Evolutionary conservation across 176 grass and related monocot genomes (phyloP).

Genomic region (Pontederia paniculata): DNA sequence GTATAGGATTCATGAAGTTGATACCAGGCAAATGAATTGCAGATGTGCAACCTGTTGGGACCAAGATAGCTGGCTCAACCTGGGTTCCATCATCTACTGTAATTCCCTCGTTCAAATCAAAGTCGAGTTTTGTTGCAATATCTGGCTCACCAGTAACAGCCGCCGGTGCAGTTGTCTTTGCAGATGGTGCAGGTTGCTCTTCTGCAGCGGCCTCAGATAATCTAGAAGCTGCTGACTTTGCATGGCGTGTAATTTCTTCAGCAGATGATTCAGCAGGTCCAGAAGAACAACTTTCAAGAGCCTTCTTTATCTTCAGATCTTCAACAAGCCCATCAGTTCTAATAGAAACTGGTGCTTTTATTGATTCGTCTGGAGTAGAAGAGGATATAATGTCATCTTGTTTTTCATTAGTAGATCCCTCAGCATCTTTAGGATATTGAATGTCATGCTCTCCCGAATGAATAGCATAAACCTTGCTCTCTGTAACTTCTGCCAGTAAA

Average conservation of each 20-base stretch:
- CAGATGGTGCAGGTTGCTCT: slow-evolving; percentile 31
- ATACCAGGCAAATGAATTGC: slow-evolving; percentile 18
- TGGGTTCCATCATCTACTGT: slow-evolving; percentile 40
- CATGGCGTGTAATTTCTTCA: slow-evolving; percentile 19
- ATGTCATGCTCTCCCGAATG: neutral
- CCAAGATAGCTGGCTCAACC: slow-evolving; percentile 30
- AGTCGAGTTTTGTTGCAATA: slow-evolving; percentile 49
- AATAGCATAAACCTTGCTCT: slow-evolving; percentile 12
- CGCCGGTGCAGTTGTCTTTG: slow-evolving; percentile 29
- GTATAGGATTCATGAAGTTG: slow-evolving; percentile 29
- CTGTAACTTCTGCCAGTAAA: slow-evolving; percentile 11
- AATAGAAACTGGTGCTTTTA: slow-evolving; percentile 18
- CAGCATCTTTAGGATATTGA: neutral
- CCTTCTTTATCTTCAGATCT: slow-evolving; percentile 26
- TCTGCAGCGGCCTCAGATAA: slow-evolving; percentile 18
- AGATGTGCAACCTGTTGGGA: slow-evolving; percentile 29
- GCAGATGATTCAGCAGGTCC: slow-evolving; percentile 18
- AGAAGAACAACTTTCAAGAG: slow-evolving; percentile 24
- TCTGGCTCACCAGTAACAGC: slow-evolving; percentile 22
- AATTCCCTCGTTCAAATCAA: slow-evolving; percentile 80
- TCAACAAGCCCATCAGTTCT: slow-evolving; percentile 16
- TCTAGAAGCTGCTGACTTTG: slow-evolving; percentile 24
- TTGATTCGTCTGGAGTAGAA: slow-evolving; percentile 18
- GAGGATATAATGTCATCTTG: slow-evolving; percentile 19
- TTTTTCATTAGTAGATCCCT: slow-evolving; percentile 18